Percentiles rank a stretch among this genome's conserved stretches.
Evolutionary conservation across 192 early-diverging fungal species (phyloP).

Genomic region (Fimicolochytrium jonesii): DNA sequence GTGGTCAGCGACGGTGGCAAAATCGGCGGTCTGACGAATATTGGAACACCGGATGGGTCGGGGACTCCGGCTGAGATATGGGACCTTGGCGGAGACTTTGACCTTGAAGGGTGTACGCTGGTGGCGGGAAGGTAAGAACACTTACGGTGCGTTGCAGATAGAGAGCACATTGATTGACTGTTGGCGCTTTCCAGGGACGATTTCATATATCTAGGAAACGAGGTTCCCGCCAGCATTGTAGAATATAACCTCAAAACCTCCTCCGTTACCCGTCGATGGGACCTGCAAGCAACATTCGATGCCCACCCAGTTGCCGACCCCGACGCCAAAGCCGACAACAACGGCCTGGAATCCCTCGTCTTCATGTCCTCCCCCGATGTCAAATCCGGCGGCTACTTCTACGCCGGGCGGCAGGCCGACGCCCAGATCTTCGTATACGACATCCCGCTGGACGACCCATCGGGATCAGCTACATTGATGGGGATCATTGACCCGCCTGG

Average conservation of each 20-base stretch:
- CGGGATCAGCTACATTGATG: background rate
- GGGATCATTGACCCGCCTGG: constrained; percentile 23
- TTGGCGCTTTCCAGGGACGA: background rate
- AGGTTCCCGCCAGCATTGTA: constrained; percentile 18
- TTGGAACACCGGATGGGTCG: background rate
- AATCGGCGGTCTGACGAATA: constrained; percentile 1
- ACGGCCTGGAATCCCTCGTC: constrained; percentile 28
- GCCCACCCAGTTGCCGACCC: background rate
- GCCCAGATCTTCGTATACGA: constrained; percentile 25
- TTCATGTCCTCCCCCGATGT: constrained; percentile 2
- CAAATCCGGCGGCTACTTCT: constrained; percentile 11
- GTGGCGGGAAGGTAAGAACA: constrained; percentile 15
- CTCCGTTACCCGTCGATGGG: background rate
- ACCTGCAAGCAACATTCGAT: constrained; percentile 9
- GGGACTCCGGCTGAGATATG: background rate
- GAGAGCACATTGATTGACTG: background rate
- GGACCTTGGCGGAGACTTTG: constrained; percentile 14
- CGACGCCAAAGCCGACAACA: background rate
- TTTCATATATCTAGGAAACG: constrained; percentile 19
- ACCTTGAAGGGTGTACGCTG: constrained; percentile 25
- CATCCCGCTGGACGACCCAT: background rate
- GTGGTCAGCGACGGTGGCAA: constrained; percentile 19
- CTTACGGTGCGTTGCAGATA: no score
- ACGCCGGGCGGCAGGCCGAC: constrained; percentile 27
- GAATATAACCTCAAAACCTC: constrained; percentile 15